A percentile compares a stretch with the other conserved stretches of the same genome.
phyloP scores from a whole-genome alignment of 2,329 filamentous ascomycete genomes.

The Beauveria medogensis region DNA sequence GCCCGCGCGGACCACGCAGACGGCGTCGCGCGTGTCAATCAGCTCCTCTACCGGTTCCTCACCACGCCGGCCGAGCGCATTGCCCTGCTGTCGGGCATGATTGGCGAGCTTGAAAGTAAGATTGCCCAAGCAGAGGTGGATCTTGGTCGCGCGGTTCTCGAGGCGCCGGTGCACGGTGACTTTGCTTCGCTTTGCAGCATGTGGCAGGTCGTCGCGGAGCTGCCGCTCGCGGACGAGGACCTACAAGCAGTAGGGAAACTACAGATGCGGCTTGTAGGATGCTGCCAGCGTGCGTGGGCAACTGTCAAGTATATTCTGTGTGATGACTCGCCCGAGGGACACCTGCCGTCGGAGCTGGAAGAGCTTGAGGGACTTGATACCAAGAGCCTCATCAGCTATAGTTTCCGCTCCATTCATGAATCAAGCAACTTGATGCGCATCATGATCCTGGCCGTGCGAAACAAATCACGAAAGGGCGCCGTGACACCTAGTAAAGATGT shows the following conservation, averaged over 20 bases:
- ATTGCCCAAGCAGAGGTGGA: conserved; percentile 55
- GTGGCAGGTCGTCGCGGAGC: conserved; percentile 42
- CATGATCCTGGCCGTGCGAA: conserved; percentile 47
- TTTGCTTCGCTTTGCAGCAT: conserved; percentile 57
- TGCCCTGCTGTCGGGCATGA: conserved; percentile 47
- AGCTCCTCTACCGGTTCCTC: conserved; percentile 57
- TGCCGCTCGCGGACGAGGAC: conserved; percentile 30
- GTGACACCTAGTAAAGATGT: conserved; percentile 44
- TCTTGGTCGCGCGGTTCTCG: conserved; percentile 57
- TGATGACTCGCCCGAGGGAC: conserved; percentile 88
- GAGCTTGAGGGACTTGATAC: conserved; percentile 65
- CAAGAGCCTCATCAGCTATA: conserved; percentile 88
- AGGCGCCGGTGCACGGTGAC: conserved; percentile 60
- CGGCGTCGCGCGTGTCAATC: conserved; percentile 71
- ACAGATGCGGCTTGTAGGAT: conserved; percentile 48
- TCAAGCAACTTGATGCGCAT: conserved; percentile 69
- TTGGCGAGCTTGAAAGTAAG: conserved; percentile 56
- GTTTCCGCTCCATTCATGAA: conserved; percentile 91
- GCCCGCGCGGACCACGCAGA: conserved; percentile 89
- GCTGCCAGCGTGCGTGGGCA: conserved; percentile 66
- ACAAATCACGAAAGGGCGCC: conserved; percentile 32
- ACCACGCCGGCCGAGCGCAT: conserved; percentile 33
- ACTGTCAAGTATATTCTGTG: conserved; percentile 73
- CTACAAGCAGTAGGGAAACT: conserved; percentile 29
- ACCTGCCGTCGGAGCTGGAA: conserved; percentile 68